Evolutionary conservation across 768 basidiomycete species (phyloP).

Genomic region (Pleurotus tuoliensis): DNA sequence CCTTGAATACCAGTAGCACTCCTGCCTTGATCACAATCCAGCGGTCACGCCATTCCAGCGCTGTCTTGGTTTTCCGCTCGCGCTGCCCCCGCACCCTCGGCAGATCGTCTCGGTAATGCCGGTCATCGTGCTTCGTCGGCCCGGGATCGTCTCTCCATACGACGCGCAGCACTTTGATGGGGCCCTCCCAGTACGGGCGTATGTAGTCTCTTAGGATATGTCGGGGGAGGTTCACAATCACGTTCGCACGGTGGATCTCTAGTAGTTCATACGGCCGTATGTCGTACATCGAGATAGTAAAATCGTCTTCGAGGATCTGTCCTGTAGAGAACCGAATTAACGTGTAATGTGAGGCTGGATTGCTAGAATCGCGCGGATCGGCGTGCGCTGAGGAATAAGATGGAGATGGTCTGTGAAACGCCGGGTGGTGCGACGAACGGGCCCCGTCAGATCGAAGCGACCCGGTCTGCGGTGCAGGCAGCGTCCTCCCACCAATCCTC

Average conservation of each 20-base stretch:
- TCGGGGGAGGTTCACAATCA: conserved; percentile 39
- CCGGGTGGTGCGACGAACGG: background rate
- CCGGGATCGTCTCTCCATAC: conserved; percentile 23
- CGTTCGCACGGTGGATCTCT: conserved; percentile 53
- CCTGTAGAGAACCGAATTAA: conserved; percentile 68
- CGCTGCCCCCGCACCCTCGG: conserved; percentile 5
- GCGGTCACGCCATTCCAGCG: conserved; percentile 57
- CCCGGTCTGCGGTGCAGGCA: background rate
- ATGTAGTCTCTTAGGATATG: conserved; percentile 33
- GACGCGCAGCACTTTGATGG: conserved; percentile 47
- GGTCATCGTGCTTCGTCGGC: background rate
- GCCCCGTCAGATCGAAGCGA: background rate
- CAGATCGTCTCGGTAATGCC: conserved; percentile 2
- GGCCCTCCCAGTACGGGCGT: conserved; percentile 57
- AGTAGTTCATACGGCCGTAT: conserved; percentile 62
- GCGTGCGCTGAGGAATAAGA: background rate
- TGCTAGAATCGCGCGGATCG: background rate
- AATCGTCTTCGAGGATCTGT: conserved; percentile 66
- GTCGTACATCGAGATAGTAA: conserved; percentile 51
- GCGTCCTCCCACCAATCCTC: conserved; percentile 28
- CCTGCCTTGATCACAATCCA: conserved; percentile 64
- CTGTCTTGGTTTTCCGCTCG: conserved; percentile 4
- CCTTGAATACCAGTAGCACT: conserved; percentile 48
- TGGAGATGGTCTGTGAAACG: background rate
- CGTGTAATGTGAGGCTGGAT: conserved; percentile 31